Conservation (phyloP, 1,284 basidiomycete genomes). For the Stygiomarasmius scandens region DNA sequence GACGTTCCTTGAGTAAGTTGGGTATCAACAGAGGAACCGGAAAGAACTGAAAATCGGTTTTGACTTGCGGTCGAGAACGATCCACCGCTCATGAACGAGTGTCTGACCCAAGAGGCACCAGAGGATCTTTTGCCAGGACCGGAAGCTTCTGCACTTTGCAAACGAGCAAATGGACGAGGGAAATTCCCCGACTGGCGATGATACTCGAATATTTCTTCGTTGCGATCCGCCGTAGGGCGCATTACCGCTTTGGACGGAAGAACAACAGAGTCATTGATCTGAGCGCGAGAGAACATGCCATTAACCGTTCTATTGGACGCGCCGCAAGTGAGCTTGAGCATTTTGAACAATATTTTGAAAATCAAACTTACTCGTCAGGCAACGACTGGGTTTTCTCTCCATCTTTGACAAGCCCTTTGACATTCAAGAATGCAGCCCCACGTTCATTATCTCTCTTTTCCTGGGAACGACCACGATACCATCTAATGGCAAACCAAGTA, state of each 20-base stretch:
- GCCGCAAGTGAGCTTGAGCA: too few relatives aligned
- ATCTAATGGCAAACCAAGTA: conserved; percentile 43
- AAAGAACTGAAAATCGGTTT: conserved; percentile 45
- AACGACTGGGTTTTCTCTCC: conserved; percentile 17
- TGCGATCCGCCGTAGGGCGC: conserved; percentile 34
- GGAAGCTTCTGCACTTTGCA: conserved; percentile 22
- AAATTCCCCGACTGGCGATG: conserved; percentile 49
- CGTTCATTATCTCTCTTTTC: conserved; percentile 39
- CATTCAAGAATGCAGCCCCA: conserved; percentile 47
- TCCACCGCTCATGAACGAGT: conserved; percentile 36
- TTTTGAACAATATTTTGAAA: conserved; percentile 1
- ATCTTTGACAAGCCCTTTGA: conserved; percentile 47
- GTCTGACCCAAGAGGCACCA: conserved; percentile 23
- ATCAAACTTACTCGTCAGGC: conserved; percentile 13
- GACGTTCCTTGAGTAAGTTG: conserved; percentile 37
- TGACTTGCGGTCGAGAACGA: conserved; percentile 20
- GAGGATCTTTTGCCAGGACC: conserved; percentile 17
- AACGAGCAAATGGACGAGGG: conserved; percentile 45
- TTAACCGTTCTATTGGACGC: background rate
- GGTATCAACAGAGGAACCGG: conserved; percentile 35
- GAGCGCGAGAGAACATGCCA: conserved; percentile 45
- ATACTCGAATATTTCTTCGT: conserved; percentile 47
- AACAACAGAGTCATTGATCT: conserved; percentile 46
- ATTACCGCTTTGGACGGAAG: conserved; percentile 54
- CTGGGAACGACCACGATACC: conserved; percentile 41